Evolutionary conservation across 495 filamentous ascomycete genomes (phyloP), one percentile per base, ranked within the genome.

Genomic region (Cercophora newfieldiana): DNA sequence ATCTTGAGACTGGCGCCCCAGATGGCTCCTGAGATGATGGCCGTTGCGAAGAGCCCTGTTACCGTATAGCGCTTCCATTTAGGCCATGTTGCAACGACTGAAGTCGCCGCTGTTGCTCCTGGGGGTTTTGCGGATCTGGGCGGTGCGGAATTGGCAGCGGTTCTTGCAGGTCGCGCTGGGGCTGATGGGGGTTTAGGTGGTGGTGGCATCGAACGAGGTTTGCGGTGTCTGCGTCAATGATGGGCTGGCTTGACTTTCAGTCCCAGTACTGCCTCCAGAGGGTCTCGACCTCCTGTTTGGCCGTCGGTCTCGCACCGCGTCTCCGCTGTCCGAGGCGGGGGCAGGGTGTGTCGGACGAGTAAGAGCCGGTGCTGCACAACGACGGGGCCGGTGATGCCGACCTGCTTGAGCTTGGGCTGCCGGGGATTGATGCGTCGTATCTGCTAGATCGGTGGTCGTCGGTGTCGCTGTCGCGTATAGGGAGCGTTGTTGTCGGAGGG

Each of bases 1-100:
- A 77, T 81, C 75, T 88, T 88, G 30, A 89, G 71, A n/a, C 80
- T 80, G 2, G 87, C 87, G 22, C 87, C 87, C 70, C 86, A 87
- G 63, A 80, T 77, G 0, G 82, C 73, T 53, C 86, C 85, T 0
- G 77, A 78, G 29, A 79, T 73, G 22, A 79, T 83, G 29, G 85
- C 76, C 28, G 80, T 80, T 1, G 85, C 77, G 58, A 87, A 77
- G 10, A 77, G 77, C 18, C 72, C 81, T 1, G 86, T 85, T 48
- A 87, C 65, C 12, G 66, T 55, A 55, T 55, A 63, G 7, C 48
- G n/a, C 51, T 75, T 71, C 62, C 64, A 67, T 24, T 59, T 66
- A 19, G 59, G 79, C 64, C 63, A 75, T 74, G 47, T 74, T 75
- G 22, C 77, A 53, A 47, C 44, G 25, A 29, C 6, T 26, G n/a